These are phyloP conservation scores for Xylaria sp. DNA, from an alignment of 2,329 filamentous ascomycete genomes.

Conservation along the genomic window DNA sequence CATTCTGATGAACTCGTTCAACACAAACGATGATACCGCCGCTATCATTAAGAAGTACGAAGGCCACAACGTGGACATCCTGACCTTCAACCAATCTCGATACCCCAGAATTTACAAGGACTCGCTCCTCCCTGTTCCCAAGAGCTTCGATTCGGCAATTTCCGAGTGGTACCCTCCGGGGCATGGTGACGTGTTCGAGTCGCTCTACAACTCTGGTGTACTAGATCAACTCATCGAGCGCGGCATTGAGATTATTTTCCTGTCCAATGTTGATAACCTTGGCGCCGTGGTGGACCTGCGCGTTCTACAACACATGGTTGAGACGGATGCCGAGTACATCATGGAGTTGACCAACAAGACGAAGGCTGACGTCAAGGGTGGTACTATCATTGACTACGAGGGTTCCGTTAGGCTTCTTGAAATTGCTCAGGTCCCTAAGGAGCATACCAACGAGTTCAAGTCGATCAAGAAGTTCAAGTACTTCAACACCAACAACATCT, in stretches of 20 bases:
- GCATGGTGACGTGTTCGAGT: slow-evolving; percentile 99
- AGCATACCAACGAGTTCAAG: slow-evolving; percentile 99
- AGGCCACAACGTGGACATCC: slow-evolving; percentile 98
- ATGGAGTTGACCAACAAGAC: slow-evolving; percentile 99
- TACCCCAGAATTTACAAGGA: slow-evolving; percentile 99
- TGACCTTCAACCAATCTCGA: slow-evolving; percentile 99
- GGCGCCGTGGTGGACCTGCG: slow-evolving; percentile 97
- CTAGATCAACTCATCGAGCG: slow-evolving; percentile 96
- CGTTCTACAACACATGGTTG: slow-evolving; percentile 99
- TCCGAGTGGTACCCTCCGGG: slow-evolving; percentile 99
- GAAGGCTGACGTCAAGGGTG: slow-evolving; percentile 99
- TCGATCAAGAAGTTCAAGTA: slow-evolving; percentile 99
- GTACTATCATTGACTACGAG: slow-evolving; percentile 99
- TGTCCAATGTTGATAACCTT: slow-evolving; percentile 99
- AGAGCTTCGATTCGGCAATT: slow-evolving; percentile 86
- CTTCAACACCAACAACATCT: slow-evolving; percentile 99
- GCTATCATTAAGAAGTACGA: slow-evolving; percentile 99
- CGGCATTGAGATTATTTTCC: slow-evolving; percentile 97
- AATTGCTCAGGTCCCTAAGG: slow-evolving; percentile 99
- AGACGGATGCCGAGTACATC: slow-evolving; percentile 97
- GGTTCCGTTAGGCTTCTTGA: slow-evolving; percentile 96
- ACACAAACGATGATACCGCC: slow-evolving; percentile 97
- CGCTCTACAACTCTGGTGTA: slow-evolving; percentile 98
- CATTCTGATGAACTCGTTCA: slow-evolving; percentile 99
- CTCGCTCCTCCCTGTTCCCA: slow-evolving; percentile 94